Evolutionary conservation across 176 grass and related monocot species (phyloP).

Genomic region (Aegilops longissima): DNA sequence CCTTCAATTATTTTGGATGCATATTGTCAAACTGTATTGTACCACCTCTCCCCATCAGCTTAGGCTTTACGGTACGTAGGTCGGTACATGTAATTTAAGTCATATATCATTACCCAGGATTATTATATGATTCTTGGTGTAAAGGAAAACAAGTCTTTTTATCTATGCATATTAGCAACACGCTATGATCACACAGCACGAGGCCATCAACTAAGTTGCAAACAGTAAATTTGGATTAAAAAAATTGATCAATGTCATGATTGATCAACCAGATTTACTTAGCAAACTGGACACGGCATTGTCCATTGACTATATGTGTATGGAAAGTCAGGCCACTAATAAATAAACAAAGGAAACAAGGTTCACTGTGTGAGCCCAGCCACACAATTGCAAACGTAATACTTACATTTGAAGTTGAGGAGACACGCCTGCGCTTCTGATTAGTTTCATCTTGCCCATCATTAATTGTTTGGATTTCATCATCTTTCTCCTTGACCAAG

Average conservation of each 20-base stretch:
- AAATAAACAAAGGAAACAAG: neutral
- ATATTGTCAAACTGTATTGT: no score
- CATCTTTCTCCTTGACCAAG: conserved; percentile 39
- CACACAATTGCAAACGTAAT: conserved; percentile 1
- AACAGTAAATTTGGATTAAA: neutral
- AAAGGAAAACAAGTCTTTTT: neutral
- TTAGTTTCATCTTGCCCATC: conserved; percentile 2
- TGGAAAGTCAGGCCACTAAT: neutral
- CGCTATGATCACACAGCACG: neutral
- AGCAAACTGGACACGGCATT: neutral
- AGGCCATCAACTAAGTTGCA: neutral
- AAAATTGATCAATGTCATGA: no score
- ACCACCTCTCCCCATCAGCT: no score
- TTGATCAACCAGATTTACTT: neutral
- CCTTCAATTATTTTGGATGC: no score
- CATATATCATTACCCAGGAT: neutral
- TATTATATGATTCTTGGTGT: neutral
- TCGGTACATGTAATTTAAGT: no score
- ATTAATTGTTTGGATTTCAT: conserved; percentile 23
- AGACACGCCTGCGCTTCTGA: conserved; percentile 39
- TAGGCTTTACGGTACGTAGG: no score
- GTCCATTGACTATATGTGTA: neutral
- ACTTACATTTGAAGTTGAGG: conserved; percentile 38
- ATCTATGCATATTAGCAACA: neutral
- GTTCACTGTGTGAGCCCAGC: neutral